Evolutionary conservation across 176 grass and related monocot genomes (phyloP), one percentile per base, ranked within the genome.

Genomic region (Areca catechu): DNA sequence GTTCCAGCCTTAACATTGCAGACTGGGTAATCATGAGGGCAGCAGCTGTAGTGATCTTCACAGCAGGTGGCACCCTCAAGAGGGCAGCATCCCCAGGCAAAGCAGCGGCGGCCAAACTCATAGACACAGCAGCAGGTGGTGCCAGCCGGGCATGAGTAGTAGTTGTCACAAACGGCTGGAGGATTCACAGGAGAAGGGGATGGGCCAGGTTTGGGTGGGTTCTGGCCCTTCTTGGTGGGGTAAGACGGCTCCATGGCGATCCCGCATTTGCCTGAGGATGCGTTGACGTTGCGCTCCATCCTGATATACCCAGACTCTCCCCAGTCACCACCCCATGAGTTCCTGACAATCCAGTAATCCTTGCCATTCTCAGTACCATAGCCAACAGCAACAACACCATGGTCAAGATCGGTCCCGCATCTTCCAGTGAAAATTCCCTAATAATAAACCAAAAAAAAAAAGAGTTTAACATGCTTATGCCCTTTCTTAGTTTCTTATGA

Each of bases 341-440:
- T 97, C 60, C 83, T 84, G 17, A 97, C 93, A 15, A 88, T 85
- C 93, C 93, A 92, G 77, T 92, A 97, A 66, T 88, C 87, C 22
- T 80, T 79, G 29, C 78, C 78, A 0, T 97, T 85, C 17, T 97
- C 93, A 0, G 77, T 83, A 57, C 83, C 87, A 24, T 92, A 97
- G 25, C 93, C 93, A 0, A 97, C 87, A 1, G 82, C 83, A 1
- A 86, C 86, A 0, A 88, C 87, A 54, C 83, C 93, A 3, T 92
- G 93, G 53, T 97, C 87, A 0, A 97, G 83, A 3, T 71, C 23
- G 10, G 86, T 91, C 7, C 78, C 79, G 57, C 93, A 97, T 5
- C 20, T 74, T 59, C 83, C 93, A 3, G 69, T 92, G 37, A 97
- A 97, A 16, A 97, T 52, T 59, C 93, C 93, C 92, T 97, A 66